Evolutionary conservation across 2,329 filamentous ascomycete species (phyloP).

Genomic region (Phaeosphaeriaceae sp.): DNA sequence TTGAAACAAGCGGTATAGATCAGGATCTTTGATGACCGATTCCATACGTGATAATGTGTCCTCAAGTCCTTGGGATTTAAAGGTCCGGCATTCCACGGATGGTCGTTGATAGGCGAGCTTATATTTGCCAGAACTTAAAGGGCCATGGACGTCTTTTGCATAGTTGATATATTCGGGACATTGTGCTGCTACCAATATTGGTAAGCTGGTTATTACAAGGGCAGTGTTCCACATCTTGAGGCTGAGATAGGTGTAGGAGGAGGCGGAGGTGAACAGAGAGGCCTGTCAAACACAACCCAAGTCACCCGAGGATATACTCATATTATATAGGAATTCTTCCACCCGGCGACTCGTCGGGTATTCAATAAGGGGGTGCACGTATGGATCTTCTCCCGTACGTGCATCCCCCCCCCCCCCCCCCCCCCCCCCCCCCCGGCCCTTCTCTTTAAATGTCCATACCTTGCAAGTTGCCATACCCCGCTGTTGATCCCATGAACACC

Average conservation of each 20-base stretch:
- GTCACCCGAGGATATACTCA: too few species aligned
- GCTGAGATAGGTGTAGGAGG: background rate
- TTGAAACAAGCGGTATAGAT: slow-evolving; percentile 72
- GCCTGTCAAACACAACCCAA: too few species aligned
- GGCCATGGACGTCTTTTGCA: slow-evolving; percentile 49
- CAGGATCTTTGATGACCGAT: slow-evolving; percentile 56
- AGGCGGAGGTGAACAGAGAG: slow-evolving; percentile 1
- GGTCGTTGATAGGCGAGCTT: slow-evolving; percentile 56
- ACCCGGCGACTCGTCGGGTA: slow-evolving; percentile 1
- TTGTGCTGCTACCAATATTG: slow-evolving; percentile 37
- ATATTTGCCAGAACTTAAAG: slow-evolving; percentile 53
- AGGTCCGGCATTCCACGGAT: slow-evolving; percentile 53
- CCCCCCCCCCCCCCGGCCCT: too few species aligned
- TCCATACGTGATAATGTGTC: slow-evolving; percentile 44
- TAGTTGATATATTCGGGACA: slow-evolving; percentile 56
- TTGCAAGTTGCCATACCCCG: slow-evolving; percentile 38
- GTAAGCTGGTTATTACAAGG: slow-evolving; percentile 20
- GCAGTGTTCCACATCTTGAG: slow-evolving; percentile 32
- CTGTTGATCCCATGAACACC: slow-evolving; percentile 30
- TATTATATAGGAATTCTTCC: too few species aligned
- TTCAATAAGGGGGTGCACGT: too few species aligned
- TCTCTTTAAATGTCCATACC: too few species aligned
- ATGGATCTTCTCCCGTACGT: too few species aligned
- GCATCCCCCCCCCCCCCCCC: too few species aligned
- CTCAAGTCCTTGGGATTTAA: slow-evolving; percentile 54